Percentiles rank a stretch among this genome's conserved stretches.
phyloP scores from a whole-genome alignment of 108 stramenopile genomes.

The Discostella stelligeroides region DNA sequence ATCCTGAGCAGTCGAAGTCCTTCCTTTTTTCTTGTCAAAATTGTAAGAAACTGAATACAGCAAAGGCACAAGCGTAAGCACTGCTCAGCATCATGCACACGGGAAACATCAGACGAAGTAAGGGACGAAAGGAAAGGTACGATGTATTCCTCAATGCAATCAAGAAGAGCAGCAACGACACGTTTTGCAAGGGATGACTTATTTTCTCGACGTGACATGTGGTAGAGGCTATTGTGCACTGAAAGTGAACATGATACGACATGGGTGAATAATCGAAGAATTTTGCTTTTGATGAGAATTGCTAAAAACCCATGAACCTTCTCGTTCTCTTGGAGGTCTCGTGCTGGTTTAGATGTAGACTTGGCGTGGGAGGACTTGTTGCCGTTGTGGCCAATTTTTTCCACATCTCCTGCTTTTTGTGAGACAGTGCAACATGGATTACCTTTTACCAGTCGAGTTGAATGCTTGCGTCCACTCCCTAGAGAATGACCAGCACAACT shows the following conservation, averaged over 20 bases:
- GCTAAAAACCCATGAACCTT: constrained; percentile 2
- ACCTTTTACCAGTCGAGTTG: constrained; percentile 1
- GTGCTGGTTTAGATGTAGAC: constrained; percentile 7
- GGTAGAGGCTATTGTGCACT: constrained; percentile 22
- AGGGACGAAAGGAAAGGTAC: constrained; percentile 27
- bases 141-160: constrained; percentile 30
- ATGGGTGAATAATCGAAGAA: constrained; percentile 32
- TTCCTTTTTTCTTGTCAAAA: constrained; percentile 33
- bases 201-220: background rate
- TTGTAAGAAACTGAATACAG: constrained; percentile 30
- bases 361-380: background rate
- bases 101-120: background rate
- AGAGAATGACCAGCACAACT: constrained; percentile 5
- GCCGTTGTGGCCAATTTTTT: constrained; percentile 3
- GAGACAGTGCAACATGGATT: background rate
- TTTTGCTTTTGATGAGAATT: constrained; percentile 30
- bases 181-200: constrained; percentile 33
- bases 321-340: background rate
- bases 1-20: constrained; percentile 34
- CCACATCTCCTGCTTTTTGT: background rate
- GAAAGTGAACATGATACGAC: constrained; percentile 36
- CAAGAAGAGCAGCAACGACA: constrained; percentile 31
- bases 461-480: constrained; percentile 30
- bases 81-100: background rate
- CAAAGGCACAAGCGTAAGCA: constrained; percentile 22